Evolutionary conservation across 768 basidiomycete genomes (phyloP).

Genomic region (Mrakia blollopis): DNA sequence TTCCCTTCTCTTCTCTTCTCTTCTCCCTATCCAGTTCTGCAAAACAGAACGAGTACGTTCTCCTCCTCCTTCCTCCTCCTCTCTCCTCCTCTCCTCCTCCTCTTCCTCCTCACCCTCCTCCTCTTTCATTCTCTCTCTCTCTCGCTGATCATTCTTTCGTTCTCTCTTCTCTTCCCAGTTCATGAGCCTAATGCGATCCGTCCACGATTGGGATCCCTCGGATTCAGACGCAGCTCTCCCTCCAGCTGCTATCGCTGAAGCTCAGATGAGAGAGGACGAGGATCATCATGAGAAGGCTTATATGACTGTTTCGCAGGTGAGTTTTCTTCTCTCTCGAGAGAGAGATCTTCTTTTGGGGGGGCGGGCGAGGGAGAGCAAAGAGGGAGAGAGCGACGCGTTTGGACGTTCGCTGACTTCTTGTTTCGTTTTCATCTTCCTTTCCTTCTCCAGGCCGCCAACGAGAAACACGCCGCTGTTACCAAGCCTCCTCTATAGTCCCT

Average conservation of each 20-base stretch:
- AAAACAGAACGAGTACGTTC: too few species aligned
- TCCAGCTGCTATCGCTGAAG: not conserved
- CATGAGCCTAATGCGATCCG: conserved; percentile 39
- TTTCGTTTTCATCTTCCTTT: not conserved
- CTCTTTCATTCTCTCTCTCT: conserved; percentile 33
- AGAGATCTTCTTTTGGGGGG: too few species aligned
- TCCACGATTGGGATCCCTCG: conserved; percentile 36
- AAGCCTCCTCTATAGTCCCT: conserved; percentile 9
- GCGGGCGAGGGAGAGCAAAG: too few species aligned
- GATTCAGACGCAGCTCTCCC: not conserved
- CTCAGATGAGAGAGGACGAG: conserved; percentile 31
- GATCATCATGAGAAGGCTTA: conserved; percentile 39
- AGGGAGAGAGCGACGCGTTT: too few species aligned
- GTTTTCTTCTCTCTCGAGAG: conserved; percentile 18
- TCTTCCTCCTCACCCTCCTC: too few species aligned
- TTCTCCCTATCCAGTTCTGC: too few species aligned
- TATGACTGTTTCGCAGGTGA: conserved; percentile 45
- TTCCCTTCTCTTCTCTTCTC: conserved; percentile 25
- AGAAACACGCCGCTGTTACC: conserved; percentile 38
- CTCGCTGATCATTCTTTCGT: not conserved
- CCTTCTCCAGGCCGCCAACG: conserved; percentile 39
- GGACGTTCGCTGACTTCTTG: not conserved
- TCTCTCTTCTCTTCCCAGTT: conserved; percentile 35
- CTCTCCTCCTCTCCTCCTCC: too few species aligned
- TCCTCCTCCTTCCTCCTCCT: conserved; percentile 10